A percentile compares a stretch with the other conserved stretches of the same genome.
These are phyloP conservation scores for Usnea hakonensis DNA, from an alignment of 495 filamentous ascomycete species.

Conservation along the genomic window DNA sequence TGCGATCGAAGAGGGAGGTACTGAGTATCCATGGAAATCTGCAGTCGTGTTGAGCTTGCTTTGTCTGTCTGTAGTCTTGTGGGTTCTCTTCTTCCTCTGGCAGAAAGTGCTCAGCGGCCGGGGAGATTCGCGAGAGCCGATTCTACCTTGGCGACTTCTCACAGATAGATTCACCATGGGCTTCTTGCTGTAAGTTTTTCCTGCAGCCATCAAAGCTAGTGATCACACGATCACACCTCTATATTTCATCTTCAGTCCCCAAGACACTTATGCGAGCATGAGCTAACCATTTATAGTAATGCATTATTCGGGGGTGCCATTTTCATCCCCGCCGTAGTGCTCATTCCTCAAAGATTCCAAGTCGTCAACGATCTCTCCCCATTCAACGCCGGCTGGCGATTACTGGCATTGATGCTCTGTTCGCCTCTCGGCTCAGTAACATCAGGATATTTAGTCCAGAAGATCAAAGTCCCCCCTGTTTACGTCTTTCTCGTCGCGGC, in stretches of 20 bases:
- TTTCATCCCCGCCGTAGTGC: slow-evolving; percentile 46
- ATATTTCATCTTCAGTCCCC: too few species aligned
- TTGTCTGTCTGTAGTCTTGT: slow-evolving; percentile 27
- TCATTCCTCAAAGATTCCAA: slow-evolving; percentile 51
- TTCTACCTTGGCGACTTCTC: slow-evolving; percentile 25
- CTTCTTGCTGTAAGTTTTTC: slow-evolving; percentile 6
- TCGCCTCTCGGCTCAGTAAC: slow-evolving; percentile 23
- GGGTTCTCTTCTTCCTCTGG: slow-evolving; percentile 28
- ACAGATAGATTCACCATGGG: slow-evolving; percentile 20
- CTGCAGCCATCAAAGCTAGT: neutral
- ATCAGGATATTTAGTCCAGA: slow-evolving; percentile 20
- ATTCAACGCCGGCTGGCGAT: slow-evolving; percentile 36
- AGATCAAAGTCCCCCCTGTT: slow-evolving; percentile 38
- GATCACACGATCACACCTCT: neutral
- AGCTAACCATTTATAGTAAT: slow-evolving; percentile 12
- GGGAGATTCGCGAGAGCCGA: slow-evolving; percentile 16
- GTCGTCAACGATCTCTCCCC: slow-evolving; percentile 39
- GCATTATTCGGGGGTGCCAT: slow-evolving; percentile 47
- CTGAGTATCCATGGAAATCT: slow-evolving; percentile 33
- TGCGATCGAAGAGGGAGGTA: slow-evolving; percentile 45
- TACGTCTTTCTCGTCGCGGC: slow-evolving; percentile 37
- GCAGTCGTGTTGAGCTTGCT: slow-evolving; percentile 34
- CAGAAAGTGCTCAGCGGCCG: slow-evolving; percentile 25
- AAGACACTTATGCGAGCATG: too few species aligned
- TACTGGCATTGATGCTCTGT: slow-evolving; percentile 18